Evolutionary conservation across 805 yeast genomes (phyloP).

Genomic region (Priceomyces castillae): DNA sequence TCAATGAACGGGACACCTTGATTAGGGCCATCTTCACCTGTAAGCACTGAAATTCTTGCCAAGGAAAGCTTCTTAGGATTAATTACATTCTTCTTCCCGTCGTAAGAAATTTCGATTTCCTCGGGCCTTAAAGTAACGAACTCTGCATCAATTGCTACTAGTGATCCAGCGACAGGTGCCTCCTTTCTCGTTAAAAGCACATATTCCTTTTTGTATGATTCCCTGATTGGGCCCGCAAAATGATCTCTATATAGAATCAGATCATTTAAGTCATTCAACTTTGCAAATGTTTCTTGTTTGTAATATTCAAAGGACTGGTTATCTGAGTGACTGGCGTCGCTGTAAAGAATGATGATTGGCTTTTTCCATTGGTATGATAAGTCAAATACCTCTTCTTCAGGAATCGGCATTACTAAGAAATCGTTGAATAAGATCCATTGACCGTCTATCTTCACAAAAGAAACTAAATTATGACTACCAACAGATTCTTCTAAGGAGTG

Average conservation of each 20-base stretch:
- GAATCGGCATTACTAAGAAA: constrained; percentile 74
- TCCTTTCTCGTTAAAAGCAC: constrained; percentile 63
- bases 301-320: constrained; percentile 33
- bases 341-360: constrained; percentile 70
- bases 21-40: constrained; percentile 64
- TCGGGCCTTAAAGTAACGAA: constrained; percentile 83
- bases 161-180: constrained; percentile 70
- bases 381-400: constrained; percentile 76
- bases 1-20: constrained; percentile 84
- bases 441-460: constrained; percentile 50
- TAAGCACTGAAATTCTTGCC: constrained; percentile 84
- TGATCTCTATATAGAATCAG: constrained; percentile 70
- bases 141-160: constrained; percentile 95
- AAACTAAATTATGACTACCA: constrained; percentile 58
- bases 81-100: constrained; percentile 66
- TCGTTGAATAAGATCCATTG: constrained; percentile 89
- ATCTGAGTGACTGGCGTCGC: constrained; percentile 41
- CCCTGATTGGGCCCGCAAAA: constrained; percentile 66
- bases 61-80: constrained; percentile 74
- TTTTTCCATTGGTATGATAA: constrained; percentile 76
- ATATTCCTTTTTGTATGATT: constrained; percentile 59
- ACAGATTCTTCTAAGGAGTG: constrained; percentile 37
- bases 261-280: constrained; percentile 44
- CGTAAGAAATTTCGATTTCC: constrained; percentile 69
- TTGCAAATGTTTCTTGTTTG: constrained; percentile 20